Base-by-base conservation (phyloP, 2,329 filamentous ascomycete species). In the Tolypocladium pustulatum region DNA sequence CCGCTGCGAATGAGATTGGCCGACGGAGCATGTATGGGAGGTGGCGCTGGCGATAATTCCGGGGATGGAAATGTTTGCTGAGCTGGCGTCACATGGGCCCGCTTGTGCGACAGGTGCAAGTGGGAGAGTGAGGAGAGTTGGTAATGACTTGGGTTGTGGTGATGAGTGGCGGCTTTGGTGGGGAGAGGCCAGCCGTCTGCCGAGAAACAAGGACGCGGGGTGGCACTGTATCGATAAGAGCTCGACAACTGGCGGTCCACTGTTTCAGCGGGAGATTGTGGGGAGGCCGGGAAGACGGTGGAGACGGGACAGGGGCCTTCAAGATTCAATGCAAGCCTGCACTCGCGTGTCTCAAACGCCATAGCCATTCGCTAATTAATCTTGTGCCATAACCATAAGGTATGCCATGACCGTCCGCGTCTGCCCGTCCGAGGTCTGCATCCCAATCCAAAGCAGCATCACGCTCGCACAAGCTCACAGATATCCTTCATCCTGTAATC, bases 401-500 rank as follows among this genome's bases (percentile, higher is more conserved):
- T n/a, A n/a, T n/a, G n/a, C n/a, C n/a, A n/a, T n/a, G n/a, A n/a
- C n/a, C n/a, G n/a, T 20, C 20, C 40, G 40, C 40, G n/a, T 22
- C n/a, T 12, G 40, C 41, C 25, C 43, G 13, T 17, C 25, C 13
- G 9, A 17, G 1, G 8, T 20, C n/a, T 20, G 46, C 46, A 46
- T 9, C n/a, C 25, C 13, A 7, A 30, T 30, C 15, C 43, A 52
- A 52, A 34, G 49, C 17, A 22, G 13, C 7, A n/a, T 58, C 52
- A 58, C 32, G 55, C 55, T 38, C 41, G 58, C 72, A 81, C 85
- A 46, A 85, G 73, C 68, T 81, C 78, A 43, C 75, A 69, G 78
- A 87, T 80, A 63, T 86, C 82, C 64, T 79, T 80, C 78, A 87
- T 76, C 59, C 84, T 75, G 70, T 86, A 86, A 67, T 86, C 84